phyloP scores from a whole-genome alignment of 2,329 filamentous ascomycete species.

The Aspergillus pseudotamarii region DNA sequence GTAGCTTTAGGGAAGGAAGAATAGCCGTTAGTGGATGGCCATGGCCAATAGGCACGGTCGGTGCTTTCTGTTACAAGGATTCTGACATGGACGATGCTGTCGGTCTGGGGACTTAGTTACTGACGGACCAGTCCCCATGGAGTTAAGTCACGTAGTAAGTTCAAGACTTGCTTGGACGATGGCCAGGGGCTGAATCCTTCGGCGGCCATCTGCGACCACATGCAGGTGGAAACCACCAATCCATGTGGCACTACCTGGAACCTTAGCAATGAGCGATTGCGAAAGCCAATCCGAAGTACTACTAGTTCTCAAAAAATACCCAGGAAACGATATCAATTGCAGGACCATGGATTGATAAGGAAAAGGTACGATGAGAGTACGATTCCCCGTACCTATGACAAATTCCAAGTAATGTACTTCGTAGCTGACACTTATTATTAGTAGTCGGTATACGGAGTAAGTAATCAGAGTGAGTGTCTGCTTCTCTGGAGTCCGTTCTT shows the following conservation, averaged over 20 bases:
- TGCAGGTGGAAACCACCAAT: neutral
- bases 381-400: neutral
- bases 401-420: neutral
- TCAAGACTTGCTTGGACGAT: neutral
- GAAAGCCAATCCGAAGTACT: neutral
- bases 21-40: neutral
- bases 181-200: conserved; percentile 1
- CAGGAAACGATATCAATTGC: neutral
- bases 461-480: neutral
- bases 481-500: neutral
- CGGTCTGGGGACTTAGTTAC: neutral
- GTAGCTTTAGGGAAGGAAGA: neutral
- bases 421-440: neutral
- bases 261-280: neutral
- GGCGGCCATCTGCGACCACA: neutral
- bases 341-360: neutral
- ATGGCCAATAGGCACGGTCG: neutral
- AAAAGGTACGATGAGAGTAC: neutral
- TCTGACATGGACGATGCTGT: neutral
- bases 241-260: conserved; percentile 1
- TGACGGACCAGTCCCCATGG: neutral
- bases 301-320: neutral
- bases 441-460: neutral
- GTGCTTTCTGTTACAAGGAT: neutral
- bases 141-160: neutral